phyloP scores from a whole-genome alignment of 2,329 filamentous ascomycete genomes.

The Aspergillus fijiensis region DNA sequence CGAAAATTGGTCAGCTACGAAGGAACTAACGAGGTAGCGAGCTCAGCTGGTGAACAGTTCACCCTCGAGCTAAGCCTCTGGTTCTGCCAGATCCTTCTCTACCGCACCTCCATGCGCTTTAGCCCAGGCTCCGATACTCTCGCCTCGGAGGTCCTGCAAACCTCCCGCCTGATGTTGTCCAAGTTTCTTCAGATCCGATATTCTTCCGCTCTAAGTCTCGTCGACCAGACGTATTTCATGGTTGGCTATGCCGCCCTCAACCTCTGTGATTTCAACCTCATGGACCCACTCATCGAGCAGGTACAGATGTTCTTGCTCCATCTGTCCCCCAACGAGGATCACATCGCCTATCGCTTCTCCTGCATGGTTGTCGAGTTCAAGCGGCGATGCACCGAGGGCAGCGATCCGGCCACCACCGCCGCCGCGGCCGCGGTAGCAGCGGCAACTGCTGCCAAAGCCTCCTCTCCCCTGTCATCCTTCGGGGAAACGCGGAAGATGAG shows the following conservation, averaged over 20 bases:
- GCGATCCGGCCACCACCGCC: constrained; percentile 13
- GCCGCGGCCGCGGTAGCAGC: not conserved
- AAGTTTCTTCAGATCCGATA: constrained; percentile 31
- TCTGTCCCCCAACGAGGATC: constrained; percentile 33
- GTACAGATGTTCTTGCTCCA: constrained; percentile 35
- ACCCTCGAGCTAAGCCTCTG: constrained; percentile 35
- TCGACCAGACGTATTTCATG: constrained; percentile 36
- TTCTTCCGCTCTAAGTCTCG: constrained; percentile 26
- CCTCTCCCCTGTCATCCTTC: constrained; percentile 16
- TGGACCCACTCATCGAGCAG: constrained; percentile 35
- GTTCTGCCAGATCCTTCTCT: constrained; percentile 38
- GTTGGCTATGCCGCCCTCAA: constrained; percentile 38
- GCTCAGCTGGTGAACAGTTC: constrained; percentile 29
- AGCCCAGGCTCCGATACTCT: constrained; percentile 29
- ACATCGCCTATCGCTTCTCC: constrained; percentile 35
- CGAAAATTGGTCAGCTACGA: not conserved
- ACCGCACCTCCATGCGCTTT: constrained; percentile 30
- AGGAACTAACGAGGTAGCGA: not conserved
- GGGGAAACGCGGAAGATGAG: constrained; percentile 20
- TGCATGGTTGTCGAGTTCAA: constrained; percentile 34
- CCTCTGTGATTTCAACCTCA: constrained; percentile 34
- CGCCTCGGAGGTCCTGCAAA: constrained; percentile 29
- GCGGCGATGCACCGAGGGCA: constrained; percentile 27
- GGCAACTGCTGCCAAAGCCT: constrained; percentile 11
- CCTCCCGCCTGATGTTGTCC: constrained; percentile 32